Conservation (phyloP, 202 grass and related monocot genomes). For the Schoenoplectus triqueter region DNA sequence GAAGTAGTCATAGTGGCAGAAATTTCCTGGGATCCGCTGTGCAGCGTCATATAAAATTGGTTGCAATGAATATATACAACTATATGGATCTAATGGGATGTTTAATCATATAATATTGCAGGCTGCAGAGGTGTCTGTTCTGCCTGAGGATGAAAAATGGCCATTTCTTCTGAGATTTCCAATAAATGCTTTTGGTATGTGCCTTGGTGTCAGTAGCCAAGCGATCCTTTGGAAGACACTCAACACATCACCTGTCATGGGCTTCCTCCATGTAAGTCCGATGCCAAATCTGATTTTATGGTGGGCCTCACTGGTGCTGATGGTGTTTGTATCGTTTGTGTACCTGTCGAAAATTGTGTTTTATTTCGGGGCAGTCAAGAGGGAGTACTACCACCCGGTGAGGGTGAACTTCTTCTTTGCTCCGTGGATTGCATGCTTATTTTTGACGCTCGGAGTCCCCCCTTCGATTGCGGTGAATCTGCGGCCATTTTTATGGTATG, state of each 20-base stretch:
- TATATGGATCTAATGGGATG: not conserved
- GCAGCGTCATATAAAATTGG: too few species aligned
- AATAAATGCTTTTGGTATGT: constrained; percentile 79
- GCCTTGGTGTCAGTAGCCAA: constrained; percentile 83
- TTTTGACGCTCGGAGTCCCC: constrained; percentile 63
- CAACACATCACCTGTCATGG: constrained; percentile 51
- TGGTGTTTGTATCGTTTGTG: constrained; percentile 54
- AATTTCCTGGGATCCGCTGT: not conserved
- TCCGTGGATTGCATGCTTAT: constrained; percentile 82
- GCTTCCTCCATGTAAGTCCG: constrained; percentile 64
- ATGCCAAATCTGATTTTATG: constrained; percentile 57
- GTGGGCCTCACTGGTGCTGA: constrained; percentile 58
- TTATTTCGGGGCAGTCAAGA: constrained; percentile 80
- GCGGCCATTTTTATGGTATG: constrained; percentile 31
- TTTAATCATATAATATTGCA: constrained; percentile 29
- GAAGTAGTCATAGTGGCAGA: not conserved
- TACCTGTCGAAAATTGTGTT: constrained; percentile 81
- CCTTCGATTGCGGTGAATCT: constrained; percentile 24
- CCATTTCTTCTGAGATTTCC: constrained; percentile 91
- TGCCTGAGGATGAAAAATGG: constrained; percentile 79
- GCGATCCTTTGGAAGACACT: constrained; percentile 92
- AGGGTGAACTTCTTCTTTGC: constrained; percentile 95
- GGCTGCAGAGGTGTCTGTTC: constrained; percentile 68
- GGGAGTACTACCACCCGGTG: constrained; percentile 85
- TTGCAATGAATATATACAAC: not conserved